Percentiles rank a stretch among this genome's conserved stretches.
These are phyloP conservation scores for Boletus sp. DNA, from an alignment of 768 basidiomycete species.

Conservation along the genomic window DNA sequence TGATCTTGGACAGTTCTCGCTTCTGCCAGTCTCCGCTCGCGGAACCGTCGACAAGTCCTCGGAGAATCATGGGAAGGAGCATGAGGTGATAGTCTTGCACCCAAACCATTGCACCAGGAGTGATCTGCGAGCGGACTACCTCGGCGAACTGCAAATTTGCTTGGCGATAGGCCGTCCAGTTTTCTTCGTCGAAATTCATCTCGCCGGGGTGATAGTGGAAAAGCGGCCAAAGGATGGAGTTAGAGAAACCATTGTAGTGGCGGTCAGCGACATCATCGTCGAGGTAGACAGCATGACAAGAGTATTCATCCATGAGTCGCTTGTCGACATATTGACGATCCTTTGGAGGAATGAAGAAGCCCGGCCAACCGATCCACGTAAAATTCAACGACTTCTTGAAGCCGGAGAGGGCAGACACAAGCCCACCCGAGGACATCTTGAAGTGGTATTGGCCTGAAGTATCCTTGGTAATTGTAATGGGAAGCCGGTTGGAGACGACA, in stretches of 20 bases:
- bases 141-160: constrained; percentile 95
- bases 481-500: constrained; percentile 93
- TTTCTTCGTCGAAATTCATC: constrained; percentile 99
- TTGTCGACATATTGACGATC: constrained; percentile 91
- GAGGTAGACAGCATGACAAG: constrained; percentile 96
- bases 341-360: constrained; percentile 88
- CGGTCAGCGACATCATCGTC: constrained; percentile 98
- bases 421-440: constrained; percentile 98
- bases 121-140: constrained; percentile 73
- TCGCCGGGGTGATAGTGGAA: constrained; percentile 99
- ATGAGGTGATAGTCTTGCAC: constrained; percentile 98
- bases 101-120: constrained; percentile 94
- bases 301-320: constrained; percentile 90
- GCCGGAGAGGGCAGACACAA: constrained; percentile 94
- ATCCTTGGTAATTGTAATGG: constrained; percentile 95
- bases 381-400: constrained; percentile 98
- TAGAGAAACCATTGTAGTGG: constrained; percentile 98
- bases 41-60: constrained; percentile 78
- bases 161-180: constrained; percentile 97
- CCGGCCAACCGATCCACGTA: constrained; percentile 97
- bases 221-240: constrained; percentile 98
- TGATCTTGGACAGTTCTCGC: constrained; percentile 63
- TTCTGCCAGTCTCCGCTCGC: constrained; percentile 53
- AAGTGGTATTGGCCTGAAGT: constrained; percentile 91
- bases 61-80: constrained; percentile 95